A percentile compares a stretch with the other conserved stretches of the same genome.
These are phyloP conservation scores for Dactylorhiza incarnata DNA, from an alignment of 106 monocot genomes.

Conservation along the genomic window DNA sequence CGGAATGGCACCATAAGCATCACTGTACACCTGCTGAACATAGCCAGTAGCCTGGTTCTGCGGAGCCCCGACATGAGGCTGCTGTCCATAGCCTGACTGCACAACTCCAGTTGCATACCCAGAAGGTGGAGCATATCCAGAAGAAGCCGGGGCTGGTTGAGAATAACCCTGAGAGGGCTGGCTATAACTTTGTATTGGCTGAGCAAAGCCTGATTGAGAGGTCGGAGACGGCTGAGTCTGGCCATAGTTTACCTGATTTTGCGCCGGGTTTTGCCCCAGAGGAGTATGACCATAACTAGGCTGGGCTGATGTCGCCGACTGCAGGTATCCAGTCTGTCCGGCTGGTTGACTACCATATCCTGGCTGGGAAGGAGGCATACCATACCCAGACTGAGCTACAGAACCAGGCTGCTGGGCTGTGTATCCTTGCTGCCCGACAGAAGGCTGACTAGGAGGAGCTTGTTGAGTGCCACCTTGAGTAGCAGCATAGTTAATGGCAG, in stretches of 20 bases:
- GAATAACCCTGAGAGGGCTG: slow-evolving; percentile 7
- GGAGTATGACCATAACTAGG: slow-evolving; percentile 9
- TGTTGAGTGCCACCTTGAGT: background rate
- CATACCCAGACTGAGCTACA: slow-evolving; percentile 14
- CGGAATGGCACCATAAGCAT: slow-evolving; percentile 34
- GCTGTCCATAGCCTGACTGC: too few relatives aligned
- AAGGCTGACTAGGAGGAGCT: too few relatives aligned
- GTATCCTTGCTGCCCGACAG: slow-evolving; percentile 10
- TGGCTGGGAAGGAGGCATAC: slow-evolving; percentile 4
- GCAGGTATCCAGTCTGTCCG: slow-evolving; percentile 9
- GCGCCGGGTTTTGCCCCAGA: background rate
- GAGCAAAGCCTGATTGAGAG: too few relatives aligned
- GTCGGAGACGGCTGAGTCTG: too few relatives aligned
- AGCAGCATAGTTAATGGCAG: slow-evolving; percentile 13
- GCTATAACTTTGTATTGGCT: slow-evolving; percentile 8
- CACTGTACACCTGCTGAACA: slow-evolving; percentile 30
- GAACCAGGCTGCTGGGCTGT: slow-evolving; percentile 12
- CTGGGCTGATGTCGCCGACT: slow-evolving; percentile 13
- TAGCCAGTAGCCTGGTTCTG: background rate
- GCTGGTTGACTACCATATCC: slow-evolving; percentile 4
- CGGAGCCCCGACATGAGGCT: slow-evolving; percentile 18
- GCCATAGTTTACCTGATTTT: too few relatives aligned
- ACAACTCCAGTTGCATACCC: too few relatives aligned
- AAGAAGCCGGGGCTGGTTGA: too few relatives aligned
- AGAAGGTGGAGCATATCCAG: too few relatives aligned